A percentile compares a stretch with the other conserved stretches of the same genome.
phyloP scores from a whole-genome alignment of 495 filamentous ascomycete genomes.

The Aspergillus kassunensis region DNA sequence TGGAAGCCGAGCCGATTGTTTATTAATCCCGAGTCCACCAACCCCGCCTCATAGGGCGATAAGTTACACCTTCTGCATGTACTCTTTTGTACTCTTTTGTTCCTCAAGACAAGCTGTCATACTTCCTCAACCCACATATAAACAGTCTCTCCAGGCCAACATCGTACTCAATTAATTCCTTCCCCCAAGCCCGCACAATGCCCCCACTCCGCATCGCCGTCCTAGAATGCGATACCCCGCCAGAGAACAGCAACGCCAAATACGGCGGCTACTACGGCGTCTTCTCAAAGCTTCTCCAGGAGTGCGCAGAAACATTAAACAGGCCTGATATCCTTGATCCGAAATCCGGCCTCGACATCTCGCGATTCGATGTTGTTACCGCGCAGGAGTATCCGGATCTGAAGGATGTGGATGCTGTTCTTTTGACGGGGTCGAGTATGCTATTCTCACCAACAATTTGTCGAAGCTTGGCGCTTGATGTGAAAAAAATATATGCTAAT shows the following conservation, averaged over 20 bases:
- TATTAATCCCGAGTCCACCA: not conserved
- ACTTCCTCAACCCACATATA: not conserved
- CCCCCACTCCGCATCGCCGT: conserved; percentile 73
- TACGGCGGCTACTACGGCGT: conserved; percentile 72
- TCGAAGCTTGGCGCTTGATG: no score
- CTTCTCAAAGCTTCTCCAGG: conserved; percentile 59
- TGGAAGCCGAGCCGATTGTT: not conserved
- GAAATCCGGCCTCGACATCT: conserved; percentile 51
- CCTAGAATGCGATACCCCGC: conserved; percentile 75
- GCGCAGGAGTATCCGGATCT: conserved; percentile 58
- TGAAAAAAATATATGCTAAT: not conserved
- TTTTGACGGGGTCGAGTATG: conserved; percentile 71
- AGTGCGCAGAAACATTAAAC: conserved; percentile 42
- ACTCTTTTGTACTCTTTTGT: no score
- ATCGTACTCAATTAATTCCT: no score
- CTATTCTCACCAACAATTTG: not conserved
- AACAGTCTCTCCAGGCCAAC: not conserved
- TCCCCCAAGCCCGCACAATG: conserved; percentile 21
- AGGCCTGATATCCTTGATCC: conserved; percentile 33
- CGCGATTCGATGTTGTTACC: conserved; percentile 64
- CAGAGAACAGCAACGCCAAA: conserved; percentile 49
- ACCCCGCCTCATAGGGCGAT: not conserved
- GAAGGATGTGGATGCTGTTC: conserved; percentile 71
- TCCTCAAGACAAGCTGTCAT: not conserved
- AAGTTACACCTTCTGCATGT: no score